These are phyloP conservation scores for Macrolepiota fuliginosa DNA, from an alignment of 768 basidiomycete genomes.

Conservation along the genomic window DNA sequence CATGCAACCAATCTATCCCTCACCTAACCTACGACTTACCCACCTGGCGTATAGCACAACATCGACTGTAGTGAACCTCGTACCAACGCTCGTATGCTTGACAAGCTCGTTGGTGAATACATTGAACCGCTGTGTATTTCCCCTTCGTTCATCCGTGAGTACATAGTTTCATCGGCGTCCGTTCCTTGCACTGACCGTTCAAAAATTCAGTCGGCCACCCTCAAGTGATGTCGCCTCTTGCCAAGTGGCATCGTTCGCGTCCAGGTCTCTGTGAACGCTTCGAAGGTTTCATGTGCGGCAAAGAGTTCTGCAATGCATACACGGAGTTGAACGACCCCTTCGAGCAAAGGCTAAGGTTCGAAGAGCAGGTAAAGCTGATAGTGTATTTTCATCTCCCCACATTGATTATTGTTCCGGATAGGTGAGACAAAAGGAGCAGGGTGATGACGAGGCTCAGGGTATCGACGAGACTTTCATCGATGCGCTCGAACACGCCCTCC, in stretches of 20 bases:
- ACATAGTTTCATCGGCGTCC: not conserved
- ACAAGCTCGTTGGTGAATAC: constrained; percentile 99
- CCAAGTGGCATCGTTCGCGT: constrained; percentile 97
- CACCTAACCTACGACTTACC: not conserved
- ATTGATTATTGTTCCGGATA: constrained; percentile 24
- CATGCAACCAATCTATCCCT: constrained; percentile 24
- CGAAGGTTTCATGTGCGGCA: constrained; percentile 97
- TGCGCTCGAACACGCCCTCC: constrained; percentile 96
- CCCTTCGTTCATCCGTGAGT: constrained; percentile 88
- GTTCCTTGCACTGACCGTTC: not conserved
- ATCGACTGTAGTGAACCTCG: constrained; percentile 96
- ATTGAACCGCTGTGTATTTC: constrained; percentile 97
- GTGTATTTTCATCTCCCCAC: not conserved
- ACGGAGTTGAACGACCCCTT: constrained; percentile 99
- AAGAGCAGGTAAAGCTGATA: constrained; percentile 67
- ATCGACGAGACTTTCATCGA: constrained; percentile 95
- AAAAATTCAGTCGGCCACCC: constrained; percentile 80
- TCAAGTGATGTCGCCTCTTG: constrained; percentile 99
- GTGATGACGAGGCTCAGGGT: constrained; percentile 97
- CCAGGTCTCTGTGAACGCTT: constrained; percentile 98
- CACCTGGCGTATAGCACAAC: constrained; percentile 62
- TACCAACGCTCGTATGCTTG: constrained; percentile 91
- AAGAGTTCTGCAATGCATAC: constrained; percentile 99
- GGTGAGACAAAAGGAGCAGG: constrained; percentile 90
- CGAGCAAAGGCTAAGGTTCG: constrained; percentile 92